Conservation (phyloP, 257 asterid genomes). For the Lantana camara region DNA sequence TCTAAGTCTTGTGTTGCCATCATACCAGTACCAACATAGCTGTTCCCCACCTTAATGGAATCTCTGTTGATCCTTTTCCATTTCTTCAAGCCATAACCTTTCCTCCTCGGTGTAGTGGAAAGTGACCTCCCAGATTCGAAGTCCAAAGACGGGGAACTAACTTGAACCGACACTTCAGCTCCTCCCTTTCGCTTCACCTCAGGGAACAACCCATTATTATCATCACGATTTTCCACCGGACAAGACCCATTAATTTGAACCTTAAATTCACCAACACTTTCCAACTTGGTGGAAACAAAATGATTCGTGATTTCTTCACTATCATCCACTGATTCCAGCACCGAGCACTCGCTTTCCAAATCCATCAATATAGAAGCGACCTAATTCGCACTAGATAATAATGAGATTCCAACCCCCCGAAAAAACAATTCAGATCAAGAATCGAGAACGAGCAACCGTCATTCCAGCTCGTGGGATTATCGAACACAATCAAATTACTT, state of each 20-base stretch:
- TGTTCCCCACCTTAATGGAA: constrained; percentile 38
- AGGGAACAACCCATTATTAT: constrained; percentile 24
- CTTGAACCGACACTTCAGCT: constrained; percentile 23
- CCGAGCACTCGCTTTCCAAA: constrained; percentile 46
- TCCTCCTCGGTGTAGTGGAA: constrained; percentile 20
- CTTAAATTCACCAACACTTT: constrained; percentile 33
- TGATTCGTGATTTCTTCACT: constrained; percentile 38
- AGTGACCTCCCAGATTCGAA: constrained; percentile 18
- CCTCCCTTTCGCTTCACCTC: constrained; percentile 28
- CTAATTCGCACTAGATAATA: constrained; percentile 10
- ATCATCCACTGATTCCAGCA: constrained; percentile 50
- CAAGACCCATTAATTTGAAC: constrained; percentile 41
- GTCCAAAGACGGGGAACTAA: not conserved
- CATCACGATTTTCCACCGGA: constrained; percentile 25
- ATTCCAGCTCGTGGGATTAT: constrained; percentile 58
- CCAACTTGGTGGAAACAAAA: constrained; percentile 24
- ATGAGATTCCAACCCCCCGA: constrained; percentile 19
- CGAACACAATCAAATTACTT: constrained; percentile 10
- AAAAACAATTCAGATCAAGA: constrained; percentile 54
- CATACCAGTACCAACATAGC: constrained; percentile 32
- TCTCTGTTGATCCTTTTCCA: constrained; percentile 83
- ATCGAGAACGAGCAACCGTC: constrained; percentile 61
- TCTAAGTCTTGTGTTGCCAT: constrained; percentile 37
- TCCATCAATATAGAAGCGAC: constrained; percentile 39
- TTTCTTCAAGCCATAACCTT: constrained; percentile 72